Conservation (phyloP, 2,329 filamentous ascomycete species). For the Alternaria rosae region DNA sequence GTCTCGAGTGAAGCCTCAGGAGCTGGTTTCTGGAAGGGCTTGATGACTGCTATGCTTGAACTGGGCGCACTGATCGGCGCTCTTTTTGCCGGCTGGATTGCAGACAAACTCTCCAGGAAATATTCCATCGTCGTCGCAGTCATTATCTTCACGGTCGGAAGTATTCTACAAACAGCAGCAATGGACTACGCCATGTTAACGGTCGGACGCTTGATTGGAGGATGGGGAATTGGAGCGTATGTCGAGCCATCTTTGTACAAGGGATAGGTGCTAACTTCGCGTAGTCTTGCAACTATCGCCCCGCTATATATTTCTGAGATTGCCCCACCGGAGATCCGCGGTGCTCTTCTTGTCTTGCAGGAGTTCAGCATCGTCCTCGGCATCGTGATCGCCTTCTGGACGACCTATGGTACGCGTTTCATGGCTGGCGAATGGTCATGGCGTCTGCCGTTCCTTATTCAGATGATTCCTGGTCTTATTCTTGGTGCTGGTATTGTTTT, state of each 20-base stretch:
- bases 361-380: slow-evolving; percentile 58
- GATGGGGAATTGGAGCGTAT: slow-evolving; percentile 61
- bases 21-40: slow-evolving; percentile 54
- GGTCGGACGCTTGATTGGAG: slow-evolving; percentile 59
- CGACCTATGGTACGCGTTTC: slow-evolving; percentile 60
- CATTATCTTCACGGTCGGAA: slow-evolving; percentile 60
- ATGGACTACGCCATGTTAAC: slow-evolving; percentile 61
- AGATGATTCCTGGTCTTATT: slow-evolving; percentile 53
- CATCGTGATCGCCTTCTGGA: slow-evolving; percentile 62
- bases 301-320: slow-evolving; percentile 64
- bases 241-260: slow-evolving; percentile 6
- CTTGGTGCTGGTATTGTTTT: slow-evolving; percentile 54
- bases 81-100: slow-evolving; percentile 55
- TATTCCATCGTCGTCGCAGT: slow-evolving; percentile 62
- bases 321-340: slow-evolving; percentile 58
- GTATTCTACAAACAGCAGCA: slow-evolving; percentile 60
- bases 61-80: slow-evolving; percentile 58
- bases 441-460: slow-evolving; percentile 58
- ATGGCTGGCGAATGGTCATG: slow-evolving; percentile 55
- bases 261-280: slow-evolving; percentile 7
- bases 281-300: slow-evolving; percentile 51
- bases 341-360: slow-evolving; percentile 59
- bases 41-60: slow-evolving; percentile 64
- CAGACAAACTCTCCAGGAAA: slow-evolving; percentile 61
- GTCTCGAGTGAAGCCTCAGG: slow-evolving; percentile 53